These are phyloP conservation scores for Citrus inodora DNA, from an alignment of 345 rosid genomes.

Conservation along the genomic window DNA sequence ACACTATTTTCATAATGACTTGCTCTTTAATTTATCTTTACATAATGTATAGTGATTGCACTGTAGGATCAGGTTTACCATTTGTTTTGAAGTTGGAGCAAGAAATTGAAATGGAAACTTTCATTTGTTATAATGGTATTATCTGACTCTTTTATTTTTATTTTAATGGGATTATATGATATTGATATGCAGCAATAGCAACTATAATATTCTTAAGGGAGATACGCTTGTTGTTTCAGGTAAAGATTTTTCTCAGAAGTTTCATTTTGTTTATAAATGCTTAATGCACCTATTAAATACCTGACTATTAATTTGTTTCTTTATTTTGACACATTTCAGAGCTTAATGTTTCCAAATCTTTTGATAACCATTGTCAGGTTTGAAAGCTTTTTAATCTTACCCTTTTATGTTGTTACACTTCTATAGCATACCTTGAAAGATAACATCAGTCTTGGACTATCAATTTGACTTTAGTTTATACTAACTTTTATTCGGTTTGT, in stretches of 20 bases:
- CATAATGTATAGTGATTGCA: not conserved
- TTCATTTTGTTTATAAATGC: not conserved
- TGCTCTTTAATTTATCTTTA: not conserved
- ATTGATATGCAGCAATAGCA: slow-evolving; percentile 64
- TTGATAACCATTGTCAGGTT: slow-evolving; percentile 60
- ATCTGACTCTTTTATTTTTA: not conserved
- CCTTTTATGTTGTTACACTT: not conserved
- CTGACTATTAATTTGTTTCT: not conserved
- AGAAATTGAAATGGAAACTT: not conserved
- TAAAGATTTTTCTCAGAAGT: slow-evolving; percentile 16
- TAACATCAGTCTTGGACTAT: not conserved
- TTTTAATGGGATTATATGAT: slow-evolving; percentile 19
- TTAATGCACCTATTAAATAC: not conserved
- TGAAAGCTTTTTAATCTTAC: not conserved
- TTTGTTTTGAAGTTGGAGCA: not conserved
- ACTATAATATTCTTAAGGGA: slow-evolving; percentile 68
- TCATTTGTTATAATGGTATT: not conserved
- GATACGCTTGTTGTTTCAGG: slow-evolving; percentile 51
- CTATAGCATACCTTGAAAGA: not conserved
- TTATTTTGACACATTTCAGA: slow-evolving; percentile 39
- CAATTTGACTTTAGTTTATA: not conserved
- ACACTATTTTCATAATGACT: not conserved
- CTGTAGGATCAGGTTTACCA: not conserved
- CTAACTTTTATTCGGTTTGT: not conserved
- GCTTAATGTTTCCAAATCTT: slow-evolving; percentile 30